phyloP scores from a whole-genome alignment of 1,284 basidiomycete genomes.

The Cryptococcus sp. region DNA sequence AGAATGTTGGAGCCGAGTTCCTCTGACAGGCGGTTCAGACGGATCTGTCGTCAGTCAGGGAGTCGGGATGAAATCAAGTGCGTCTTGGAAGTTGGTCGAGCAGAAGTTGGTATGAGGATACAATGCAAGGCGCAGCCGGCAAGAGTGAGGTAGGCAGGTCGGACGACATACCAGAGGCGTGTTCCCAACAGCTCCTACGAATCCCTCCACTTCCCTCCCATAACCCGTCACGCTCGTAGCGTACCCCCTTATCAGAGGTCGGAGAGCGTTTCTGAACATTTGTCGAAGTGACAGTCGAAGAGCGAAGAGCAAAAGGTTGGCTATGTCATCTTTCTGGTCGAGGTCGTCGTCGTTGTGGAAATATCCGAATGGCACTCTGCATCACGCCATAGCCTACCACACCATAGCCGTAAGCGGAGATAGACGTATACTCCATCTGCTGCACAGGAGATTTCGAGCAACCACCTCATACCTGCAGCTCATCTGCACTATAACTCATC shows the following conservation, averaged over 20 bases:
- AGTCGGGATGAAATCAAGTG: neutral
- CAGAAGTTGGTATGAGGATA: too few relatives aligned
- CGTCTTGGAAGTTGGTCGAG: neutral
- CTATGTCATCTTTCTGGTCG: too few relatives aligned
- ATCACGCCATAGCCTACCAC: too few relatives aligned
- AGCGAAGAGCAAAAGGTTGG: neutral
- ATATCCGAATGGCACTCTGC: too few relatives aligned
- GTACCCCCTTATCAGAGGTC: conserved; percentile 23
- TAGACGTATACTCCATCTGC: too few relatives aligned
- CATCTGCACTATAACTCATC: too few relatives aligned
- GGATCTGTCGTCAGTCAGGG: conserved; percentile 58
- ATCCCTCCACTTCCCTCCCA: conserved; percentile 62
- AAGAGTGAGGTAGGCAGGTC: too few relatives aligned
- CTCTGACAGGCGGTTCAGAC: conserved; percentile 76
- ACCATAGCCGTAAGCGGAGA: too few relatives aligned
- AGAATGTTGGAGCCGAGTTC: conserved; percentile 82
- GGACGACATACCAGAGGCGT: conserved; percentile 85
- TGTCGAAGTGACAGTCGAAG: neutral
- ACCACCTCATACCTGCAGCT: too few relatives aligned
- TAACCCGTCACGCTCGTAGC: conserved; percentile 33
- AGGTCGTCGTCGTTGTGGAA: too few relatives aligned
- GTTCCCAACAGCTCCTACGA: conserved; percentile 85
- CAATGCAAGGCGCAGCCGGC: neutral
- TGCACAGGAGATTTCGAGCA: too few relatives aligned
- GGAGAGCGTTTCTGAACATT: conserved; percentile 8